Base-by-base conservation (phyloP, 1,284 basidiomycete species). In the Ceratobasidium sp. region DNA sequence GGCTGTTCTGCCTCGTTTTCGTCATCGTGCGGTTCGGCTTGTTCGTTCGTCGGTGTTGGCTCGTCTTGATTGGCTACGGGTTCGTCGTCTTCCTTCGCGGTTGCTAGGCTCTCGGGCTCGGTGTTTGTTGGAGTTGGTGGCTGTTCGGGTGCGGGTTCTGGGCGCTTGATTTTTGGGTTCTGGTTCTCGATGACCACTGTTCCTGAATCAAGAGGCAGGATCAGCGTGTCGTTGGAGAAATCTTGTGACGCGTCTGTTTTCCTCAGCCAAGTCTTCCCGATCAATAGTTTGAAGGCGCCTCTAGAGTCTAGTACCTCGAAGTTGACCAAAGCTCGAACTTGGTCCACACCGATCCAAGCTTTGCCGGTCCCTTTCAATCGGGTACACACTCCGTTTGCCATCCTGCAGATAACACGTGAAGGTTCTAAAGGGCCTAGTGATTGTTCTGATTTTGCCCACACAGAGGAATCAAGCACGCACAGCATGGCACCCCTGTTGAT, bases 261-360 rank as follows among this genome's bases (percentile, higher is more conserved):
- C 26, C 59, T 40, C 20, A 73, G 59, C 70, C 70, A 73, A 5
- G 42, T 1, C 54, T 73, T 73, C 13, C 70, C 70, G 1, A 73
- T 26, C 15, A 73, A 33, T 9, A 73, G 15, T 17, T 73, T 59
- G 44, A 46, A 73, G 3, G 33, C 12, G 15, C 70, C 70, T 12
- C 46, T 9, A 20, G 57, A 42, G 44, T 73, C 70, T 5, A 73
- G 42, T 2, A 73, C 70, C 28, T 73, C 59, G 28, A 73, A 73
- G 64, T 28, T 20, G 40, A 12, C 5, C 26, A 42, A 42, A 26
- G 38, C 26, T 40, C 5, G 15, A n/a, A n/a, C n/a, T n/a, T n/a
- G n/a, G n/a, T n/a, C n/a, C n/a, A n/a, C n/a, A n/a, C n/a, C n/a
- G n/a, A n/a, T n/a, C n/a, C n/a, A n/a, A 6, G 44, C 59, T 15